Conservation (phyloP, 345 rosid genomes). For the Hibiscus syriacus region DNA sequence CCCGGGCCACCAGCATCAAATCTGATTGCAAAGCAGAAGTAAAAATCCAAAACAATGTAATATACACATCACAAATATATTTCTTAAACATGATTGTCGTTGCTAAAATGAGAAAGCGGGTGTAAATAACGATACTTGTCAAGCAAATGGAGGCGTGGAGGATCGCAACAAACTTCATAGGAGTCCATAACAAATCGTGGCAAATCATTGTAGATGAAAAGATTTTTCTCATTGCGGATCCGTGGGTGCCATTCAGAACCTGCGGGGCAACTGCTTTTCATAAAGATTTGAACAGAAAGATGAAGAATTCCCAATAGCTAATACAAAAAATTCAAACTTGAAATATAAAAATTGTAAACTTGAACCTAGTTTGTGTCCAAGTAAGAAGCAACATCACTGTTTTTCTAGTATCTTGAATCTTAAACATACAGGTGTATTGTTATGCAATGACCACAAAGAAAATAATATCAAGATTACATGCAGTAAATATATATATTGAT, state of each 20-base stretch:
- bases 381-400: neutral
- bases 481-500: neutral
- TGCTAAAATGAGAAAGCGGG: neutral
- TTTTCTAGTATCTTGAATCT: neutral
- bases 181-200: slow-evolving; percentile 82
- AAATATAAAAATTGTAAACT: neutral
- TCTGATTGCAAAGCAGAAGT: slow-evolving; percentile 36
- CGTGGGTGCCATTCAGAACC: slow-evolving; percentile 90
- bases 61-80: neutral
- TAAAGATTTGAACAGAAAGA: slow-evolving; percentile 25
- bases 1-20: slow-evolving; percentile 84
- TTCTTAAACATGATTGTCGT: neutral
- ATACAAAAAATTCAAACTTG: neutral
- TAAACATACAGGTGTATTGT: too few relatives aligned
- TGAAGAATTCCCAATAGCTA: neutral
- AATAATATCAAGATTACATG: neutral
- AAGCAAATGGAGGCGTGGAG: slow-evolving; percentile 79
- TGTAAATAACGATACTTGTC: slow-evolving; percentile 54
- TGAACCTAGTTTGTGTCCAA: neutral
- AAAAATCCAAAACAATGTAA: neutral
- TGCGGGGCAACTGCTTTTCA: slow-evolving; percentile 39
- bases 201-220: slow-evolving; percentile 72
- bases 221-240: slow-evolving; percentile 54
- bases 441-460: neutral
- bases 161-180: slow-evolving; percentile 79